Evolutionary conservation across 1,284 basidiomycete genomes (phyloP).

Genomic region (Cryptococcus jaspeensis): DNA sequence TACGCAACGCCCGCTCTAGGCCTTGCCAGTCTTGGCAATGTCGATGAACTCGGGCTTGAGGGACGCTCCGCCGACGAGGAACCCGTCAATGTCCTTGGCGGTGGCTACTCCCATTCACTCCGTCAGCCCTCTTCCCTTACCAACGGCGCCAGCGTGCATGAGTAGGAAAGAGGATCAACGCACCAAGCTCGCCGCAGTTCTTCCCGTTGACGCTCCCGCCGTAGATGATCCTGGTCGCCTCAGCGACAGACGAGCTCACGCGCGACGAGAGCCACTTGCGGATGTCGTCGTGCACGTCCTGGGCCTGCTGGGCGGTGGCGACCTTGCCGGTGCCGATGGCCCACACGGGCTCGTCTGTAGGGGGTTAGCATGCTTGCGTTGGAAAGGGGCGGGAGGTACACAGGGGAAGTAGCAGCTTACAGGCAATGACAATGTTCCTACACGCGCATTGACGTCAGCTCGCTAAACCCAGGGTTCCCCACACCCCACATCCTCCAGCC

Average conservation of each 20-base stretch:
- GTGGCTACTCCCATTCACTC: slow-evolving; percentile 55
- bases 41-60: slow-evolving; percentile 96
- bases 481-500: neutral
- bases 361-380: no score
- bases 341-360: slow-evolving; percentile 84
- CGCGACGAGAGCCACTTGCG: slow-evolving; percentile 70
- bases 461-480: no score
- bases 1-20: no score
- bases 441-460: neutral
- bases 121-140: neutral
- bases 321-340: slow-evolving; percentile 98
- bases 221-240: slow-evolving; percentile 83
- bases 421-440: slow-evolving; percentile 90
- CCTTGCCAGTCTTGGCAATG: slow-evolving; percentile 71
- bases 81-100: slow-evolving; percentile 91
- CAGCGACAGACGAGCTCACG: slow-evolving; percentile 71
- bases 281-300: slow-evolving; percentile 85
- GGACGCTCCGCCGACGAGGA: slow-evolving; percentile 96
- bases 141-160: neutral
- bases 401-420: slow-evolving; percentile 15
- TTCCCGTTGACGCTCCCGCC: slow-evolving; percentile 87
- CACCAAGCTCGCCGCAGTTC: slow-evolving; percentile 84
- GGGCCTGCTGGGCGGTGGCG: slow-evolving; percentile 76
- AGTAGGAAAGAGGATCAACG: slow-evolving; percentile 37
- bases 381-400: neutral